Evolutionary conservation across 352 stramenopile species (phyloP).

Genomic region (Globisporangium radiosum): DNA sequence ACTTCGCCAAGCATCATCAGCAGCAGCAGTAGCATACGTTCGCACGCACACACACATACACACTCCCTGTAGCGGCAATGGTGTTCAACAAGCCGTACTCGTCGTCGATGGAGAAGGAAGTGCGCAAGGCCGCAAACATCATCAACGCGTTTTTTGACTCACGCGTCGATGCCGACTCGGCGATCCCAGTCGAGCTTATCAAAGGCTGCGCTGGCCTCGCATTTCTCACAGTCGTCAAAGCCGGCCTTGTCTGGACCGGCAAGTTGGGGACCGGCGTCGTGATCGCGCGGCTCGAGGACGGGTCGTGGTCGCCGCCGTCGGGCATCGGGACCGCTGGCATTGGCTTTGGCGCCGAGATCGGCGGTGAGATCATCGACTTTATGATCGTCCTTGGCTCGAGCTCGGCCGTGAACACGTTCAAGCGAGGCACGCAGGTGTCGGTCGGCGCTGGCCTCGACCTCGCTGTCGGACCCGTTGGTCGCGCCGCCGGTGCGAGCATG

Average conservation of each 20-base stretch:
- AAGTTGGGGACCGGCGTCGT: slow-evolving; percentile 83
- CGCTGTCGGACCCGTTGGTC: slow-evolving; percentile 64
- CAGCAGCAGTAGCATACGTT: background rate
- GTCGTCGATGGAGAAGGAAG: slow-evolving; percentile 86
- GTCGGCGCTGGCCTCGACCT: slow-evolving; percentile 74
- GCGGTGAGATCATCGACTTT: slow-evolving; percentile 84
- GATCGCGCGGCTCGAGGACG: slow-evolving; percentile 69
- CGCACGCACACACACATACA: background rate
- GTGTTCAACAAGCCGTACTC: slow-evolving; percentile 81
- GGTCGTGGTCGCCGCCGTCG: slow-evolving; percentile 77
- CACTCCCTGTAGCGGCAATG: slow-evolving; percentile 26
- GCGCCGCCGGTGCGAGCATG: slow-evolving; percentile 57
- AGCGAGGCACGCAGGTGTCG: slow-evolving; percentile 76
- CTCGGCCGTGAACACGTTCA: slow-evolving; percentile 73
- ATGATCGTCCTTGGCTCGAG: slow-evolving; percentile 83
- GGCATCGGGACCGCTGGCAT: slow-evolving; percentile 77
- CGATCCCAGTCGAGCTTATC: slow-evolving; percentile 79
- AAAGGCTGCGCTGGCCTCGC: slow-evolving; percentile 66
- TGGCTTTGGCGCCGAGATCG: slow-evolving; percentile 79
- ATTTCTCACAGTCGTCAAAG: slow-evolving; percentile 85
- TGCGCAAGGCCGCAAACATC: slow-evolving; percentile 76
- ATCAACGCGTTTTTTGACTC: slow-evolving; percentile 82
- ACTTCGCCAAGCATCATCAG: background rate
- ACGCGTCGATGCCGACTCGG: slow-evolving; percentile 56
- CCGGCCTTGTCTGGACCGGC: slow-evolving; percentile 77